Conservation (phyloP, 345 rosid genomes). For the Gossypium raimondii region DNA sequence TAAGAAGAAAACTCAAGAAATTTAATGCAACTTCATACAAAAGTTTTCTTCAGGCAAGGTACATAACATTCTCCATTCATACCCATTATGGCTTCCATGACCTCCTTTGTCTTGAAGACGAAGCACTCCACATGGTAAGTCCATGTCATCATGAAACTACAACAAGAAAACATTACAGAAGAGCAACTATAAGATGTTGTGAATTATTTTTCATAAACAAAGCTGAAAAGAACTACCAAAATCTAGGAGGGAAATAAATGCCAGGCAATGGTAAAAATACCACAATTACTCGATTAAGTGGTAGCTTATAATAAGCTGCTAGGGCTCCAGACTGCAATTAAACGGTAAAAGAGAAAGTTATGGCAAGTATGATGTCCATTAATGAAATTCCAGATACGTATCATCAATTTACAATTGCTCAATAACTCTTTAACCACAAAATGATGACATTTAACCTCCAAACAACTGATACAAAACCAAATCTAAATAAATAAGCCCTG, state of each 20-base stretch:
- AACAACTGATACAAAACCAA: not conserved
- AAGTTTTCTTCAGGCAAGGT: not conserved
- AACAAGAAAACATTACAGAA: conserved; percentile 12
- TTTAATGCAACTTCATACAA: not conserved
- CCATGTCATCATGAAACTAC: conserved; percentile 81
- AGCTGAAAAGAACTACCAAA: not conserved
- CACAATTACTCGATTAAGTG: conserved; percentile 81
- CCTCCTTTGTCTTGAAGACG: conserved; percentile 86
- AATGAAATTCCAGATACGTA: not conserved
- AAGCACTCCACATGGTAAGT: conserved; percentile 86
- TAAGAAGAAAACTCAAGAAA: conserved; percentile 1
- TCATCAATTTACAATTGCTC: not conserved
- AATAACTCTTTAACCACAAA: not conserved
- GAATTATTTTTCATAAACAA: not conserved
- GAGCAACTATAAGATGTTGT: not conserved
- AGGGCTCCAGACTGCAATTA: conserved; percentile 70
- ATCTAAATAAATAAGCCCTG: not conserved
- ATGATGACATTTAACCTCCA: not conserved
- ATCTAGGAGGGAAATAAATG: conserved; percentile 1
- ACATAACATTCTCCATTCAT: conserved; percentile 19
- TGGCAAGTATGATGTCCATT: not conserved
- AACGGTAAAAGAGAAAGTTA: not conserved
- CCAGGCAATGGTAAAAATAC: conserved; percentile 37
- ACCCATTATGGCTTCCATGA: conserved; percentile 87
- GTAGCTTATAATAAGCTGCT: conserved; percentile 86